phyloP scores from a whole-genome alignment of 148 eudicot genomes.

The Hydrangea macrophylla region DNA sequence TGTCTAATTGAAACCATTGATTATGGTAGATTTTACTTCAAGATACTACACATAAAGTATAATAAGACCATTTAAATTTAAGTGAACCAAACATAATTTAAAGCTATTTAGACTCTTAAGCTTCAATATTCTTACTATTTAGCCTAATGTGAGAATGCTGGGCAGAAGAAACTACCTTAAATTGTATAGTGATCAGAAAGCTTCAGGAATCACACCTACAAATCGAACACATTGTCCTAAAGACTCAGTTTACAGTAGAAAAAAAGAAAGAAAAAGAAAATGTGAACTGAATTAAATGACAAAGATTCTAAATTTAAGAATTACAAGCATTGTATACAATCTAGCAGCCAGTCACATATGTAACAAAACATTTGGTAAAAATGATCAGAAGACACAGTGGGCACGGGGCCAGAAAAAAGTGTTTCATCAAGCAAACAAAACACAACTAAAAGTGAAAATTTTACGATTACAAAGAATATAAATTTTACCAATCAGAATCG shows the following conservation, averaged over 20 bases:
- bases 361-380: neutral
- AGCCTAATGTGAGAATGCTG: slow-evolving; percentile 1
- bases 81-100: too few species aligned
- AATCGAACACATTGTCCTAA: slow-evolving; percentile 20
- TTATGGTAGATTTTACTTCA: too few species aligned
- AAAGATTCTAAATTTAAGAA: neutral
- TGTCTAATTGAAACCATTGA: too few species aligned
- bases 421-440: neutral
- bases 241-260: neutral
- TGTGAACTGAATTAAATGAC: neutral
- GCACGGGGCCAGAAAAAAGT: neutral
- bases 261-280: slow-evolving; percentile 1
- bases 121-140: neutral
- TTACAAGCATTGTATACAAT: neutral
- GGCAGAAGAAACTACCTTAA: slow-evolving; percentile 33
- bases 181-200: slow-evolving; percentile 25
- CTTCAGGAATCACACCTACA: slow-evolving; percentile 46
- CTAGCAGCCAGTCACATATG: neutral
- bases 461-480: neutral
- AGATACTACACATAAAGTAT: too few species aligned
- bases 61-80: too few species aligned
- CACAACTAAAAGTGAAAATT: neutral
- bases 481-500: neutral
- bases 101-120: neutral
- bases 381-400: slow-evolving; percentile 4